These are phyloP conservation scores for Hypoxylon sp. DNA, from an alignment of 2,329 filamentous ascomycete species.

Conservation along the genomic window DNA sequence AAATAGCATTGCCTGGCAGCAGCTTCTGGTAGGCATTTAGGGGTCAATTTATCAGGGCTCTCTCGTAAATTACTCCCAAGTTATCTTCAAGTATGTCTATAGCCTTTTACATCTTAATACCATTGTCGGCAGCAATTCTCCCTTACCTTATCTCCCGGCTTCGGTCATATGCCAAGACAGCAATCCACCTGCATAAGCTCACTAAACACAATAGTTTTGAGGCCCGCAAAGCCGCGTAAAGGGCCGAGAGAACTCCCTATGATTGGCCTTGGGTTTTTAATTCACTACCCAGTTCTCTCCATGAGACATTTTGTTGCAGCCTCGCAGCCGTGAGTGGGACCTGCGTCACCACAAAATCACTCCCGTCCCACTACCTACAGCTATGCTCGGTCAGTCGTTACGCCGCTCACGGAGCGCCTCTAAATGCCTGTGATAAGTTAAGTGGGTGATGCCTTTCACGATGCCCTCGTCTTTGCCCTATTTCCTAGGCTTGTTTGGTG, in stretches of 20 bases:
- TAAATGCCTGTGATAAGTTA: conserved; percentile 14
- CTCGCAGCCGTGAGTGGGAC: conserved; percentile 41
- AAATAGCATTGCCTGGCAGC: neutral
- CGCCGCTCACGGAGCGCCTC: conserved; percentile 27
- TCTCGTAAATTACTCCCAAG: neutral
- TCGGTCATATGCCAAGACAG: conserved; percentile 38
- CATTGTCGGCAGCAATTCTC: conserved; percentile 4
- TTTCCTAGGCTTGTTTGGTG: conserved; percentile 15
- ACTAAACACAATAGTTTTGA: conserved; percentile 26
- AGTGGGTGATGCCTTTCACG: conserved; percentile 34
- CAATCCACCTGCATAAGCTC: too few relatives aligned
- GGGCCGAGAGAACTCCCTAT: conserved; percentile 38
- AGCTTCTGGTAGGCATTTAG: neutral
- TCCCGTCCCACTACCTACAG: conserved; percentile 28
- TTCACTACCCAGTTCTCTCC: conserved; percentile 38
- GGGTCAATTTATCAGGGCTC: neutral
- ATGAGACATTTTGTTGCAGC: conserved; percentile 49
- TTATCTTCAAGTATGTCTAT: neutral
- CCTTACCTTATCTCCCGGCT: conserved; percentile 29
- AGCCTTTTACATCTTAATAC: neutral
- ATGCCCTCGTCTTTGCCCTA: conserved; percentile 40
- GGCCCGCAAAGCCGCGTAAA: conserved; percentile 47
- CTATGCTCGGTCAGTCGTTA: conserved; percentile 31
- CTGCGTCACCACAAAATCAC: conserved; percentile 31
- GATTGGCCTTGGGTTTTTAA: conserved; percentile 37